Base-by-base conservation (phyloP, 2,329 filamentous ascomycete genomes). In the Ascomycota sp. region DNA sequence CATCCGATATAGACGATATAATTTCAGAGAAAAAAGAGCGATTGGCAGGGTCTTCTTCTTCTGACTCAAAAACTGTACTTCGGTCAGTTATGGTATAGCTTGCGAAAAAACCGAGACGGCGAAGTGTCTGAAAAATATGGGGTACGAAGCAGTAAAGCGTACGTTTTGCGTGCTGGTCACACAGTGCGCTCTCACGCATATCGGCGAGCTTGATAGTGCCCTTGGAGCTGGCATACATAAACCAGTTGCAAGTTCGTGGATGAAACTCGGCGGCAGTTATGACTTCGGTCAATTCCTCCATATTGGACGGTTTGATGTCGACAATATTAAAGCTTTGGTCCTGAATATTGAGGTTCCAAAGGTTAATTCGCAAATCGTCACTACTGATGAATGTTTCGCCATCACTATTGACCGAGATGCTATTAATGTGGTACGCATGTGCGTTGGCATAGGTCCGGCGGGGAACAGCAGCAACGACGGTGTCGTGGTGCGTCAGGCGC, bases 291-390 rank as follows among this genome's bases (percentile, higher is more conserved):
- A 98, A 65, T 60, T 98, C 89, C 56, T 98, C 89, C 89, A 98
- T 98, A 53, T 98, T 98, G 25, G 89, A 89, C 7, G 89, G 89
- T 56, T 98, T 98, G 64, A 98, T 98, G 53, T 98, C 89, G 37
- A 98, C 89, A 50, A 98, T 98, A 58, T 98, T 98, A 69, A 98
- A 98, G 61, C 89, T 95, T 58, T 95, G 86, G 44, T 95, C 86
- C 53, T 98, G 89, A 38, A 98, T 98, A 56, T 95, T 95, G 43
- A 95, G 64, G 51, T 98, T 95, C 89, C 89, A 98, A 33, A 98
- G 63, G 54, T 98, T 98, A 63, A 98, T 92, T 38, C 89, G 76
- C 38, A 98, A 61, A 51, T 98, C 89, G 50, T 98, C 89, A 50
- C 85, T 94, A 61, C 85, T 94, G 58, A 98, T 94, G 56, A 95